Conservation (phyloP, 1,284 basidiomycete species). For the Chiua sp. region DNA sequence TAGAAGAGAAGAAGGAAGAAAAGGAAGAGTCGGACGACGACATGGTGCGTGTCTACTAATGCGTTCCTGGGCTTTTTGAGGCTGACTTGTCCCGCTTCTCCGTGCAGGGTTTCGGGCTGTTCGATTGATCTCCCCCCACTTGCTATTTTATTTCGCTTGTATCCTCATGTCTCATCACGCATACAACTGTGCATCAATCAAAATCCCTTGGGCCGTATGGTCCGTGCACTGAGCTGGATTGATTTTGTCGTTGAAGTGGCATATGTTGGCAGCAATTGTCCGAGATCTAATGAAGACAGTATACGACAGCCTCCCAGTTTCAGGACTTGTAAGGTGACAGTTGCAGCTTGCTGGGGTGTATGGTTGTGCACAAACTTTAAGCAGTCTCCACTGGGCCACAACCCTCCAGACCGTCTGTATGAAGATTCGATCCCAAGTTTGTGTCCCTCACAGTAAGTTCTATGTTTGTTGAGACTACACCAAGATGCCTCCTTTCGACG, state of each 20-base stretch:
- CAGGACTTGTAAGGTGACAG: too few relatives aligned
- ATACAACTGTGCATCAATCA: slow-evolving; percentile 29
- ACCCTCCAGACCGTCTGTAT: too few relatives aligned
- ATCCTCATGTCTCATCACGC: slow-evolving; percentile 17
- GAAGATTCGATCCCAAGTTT: too few relatives aligned
- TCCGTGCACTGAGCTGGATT: slow-evolving; percentile 14
- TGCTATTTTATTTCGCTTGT: slow-evolving; percentile 33
- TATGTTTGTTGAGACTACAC: too few relatives aligned
- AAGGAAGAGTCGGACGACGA: slow-evolving; percentile 93
- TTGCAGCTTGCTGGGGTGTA: too few relatives aligned
- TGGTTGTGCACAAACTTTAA: too few relatives aligned
- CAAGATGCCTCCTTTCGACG: too few relatives aligned
- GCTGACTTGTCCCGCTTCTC: background rate
- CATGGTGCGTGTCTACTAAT: slow-evolving; percentile 69
- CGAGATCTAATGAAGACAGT: too few relatives aligned
- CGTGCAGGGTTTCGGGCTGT: slow-evolving; percentile 74
- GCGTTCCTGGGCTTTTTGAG: background rate
- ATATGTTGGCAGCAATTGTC: too few relatives aligned
- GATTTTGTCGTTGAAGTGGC: background rate
- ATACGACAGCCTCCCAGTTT: too few relatives aligned
- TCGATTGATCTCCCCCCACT: slow-evolving; percentile 61
- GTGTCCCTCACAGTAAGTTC: too few relatives aligned
- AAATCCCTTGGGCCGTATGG: slow-evolving; percentile 16
- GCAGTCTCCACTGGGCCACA: too few relatives aligned
- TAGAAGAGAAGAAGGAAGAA: slow-evolving; percentile 85